Evolutionary conservation across 257 asterid species (phyloP).

Genomic region (Lithospermum erythrorhizon): DNA sequence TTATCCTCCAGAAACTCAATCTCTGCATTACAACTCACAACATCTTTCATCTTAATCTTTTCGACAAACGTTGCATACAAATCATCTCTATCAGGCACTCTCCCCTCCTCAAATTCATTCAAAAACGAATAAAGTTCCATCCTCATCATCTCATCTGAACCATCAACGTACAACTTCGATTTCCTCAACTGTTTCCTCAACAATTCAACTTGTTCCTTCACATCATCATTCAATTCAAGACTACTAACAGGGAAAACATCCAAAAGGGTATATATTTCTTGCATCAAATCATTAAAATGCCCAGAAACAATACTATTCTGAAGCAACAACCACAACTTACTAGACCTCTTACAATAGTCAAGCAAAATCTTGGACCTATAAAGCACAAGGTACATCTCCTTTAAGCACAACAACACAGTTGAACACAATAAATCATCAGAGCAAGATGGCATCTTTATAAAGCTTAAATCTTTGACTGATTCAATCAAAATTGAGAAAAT

Average conservation of each 20-base stretch:
- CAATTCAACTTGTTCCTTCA: conserved; percentile 59
- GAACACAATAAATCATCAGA: conserved; percentile 4
- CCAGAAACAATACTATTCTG: conserved; percentile 66
- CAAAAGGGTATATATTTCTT: conserved; percentile 73
- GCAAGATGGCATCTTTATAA: conserved; percentile 1
- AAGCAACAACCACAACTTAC: conserved; percentile 84
- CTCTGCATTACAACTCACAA: conserved; percentile 50
- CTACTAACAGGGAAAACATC: conserved; percentile 62
- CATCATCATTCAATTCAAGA: conserved; percentile 43
- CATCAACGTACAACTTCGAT: conserved; percentile 38
- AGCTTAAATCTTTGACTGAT: too few species aligned
- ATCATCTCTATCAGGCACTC: conserved; percentile 36
- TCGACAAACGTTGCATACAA: conserved; percentile 44
- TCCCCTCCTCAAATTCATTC: conserved; percentile 59
- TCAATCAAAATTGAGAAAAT: too few species aligned
- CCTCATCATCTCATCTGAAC: conserved; percentile 49
- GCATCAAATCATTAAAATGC: conserved; percentile 73
- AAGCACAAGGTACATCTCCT: conserved; percentile 87
- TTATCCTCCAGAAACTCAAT: conserved; percentile 89
- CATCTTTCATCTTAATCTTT: conserved; percentile 38
- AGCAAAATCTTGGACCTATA: conserved; percentile 71
- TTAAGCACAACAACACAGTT: conserved; percentile 58
- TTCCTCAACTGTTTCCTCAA: conserved; percentile 55
- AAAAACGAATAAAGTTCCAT: conserved; percentile 51
- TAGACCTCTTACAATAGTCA: conserved; percentile 55